These are phyloP conservation scores for Ichthyophonus hoferi DNA, from an alignment of 208 protist species.

Conservation along the genomic window DNA sequence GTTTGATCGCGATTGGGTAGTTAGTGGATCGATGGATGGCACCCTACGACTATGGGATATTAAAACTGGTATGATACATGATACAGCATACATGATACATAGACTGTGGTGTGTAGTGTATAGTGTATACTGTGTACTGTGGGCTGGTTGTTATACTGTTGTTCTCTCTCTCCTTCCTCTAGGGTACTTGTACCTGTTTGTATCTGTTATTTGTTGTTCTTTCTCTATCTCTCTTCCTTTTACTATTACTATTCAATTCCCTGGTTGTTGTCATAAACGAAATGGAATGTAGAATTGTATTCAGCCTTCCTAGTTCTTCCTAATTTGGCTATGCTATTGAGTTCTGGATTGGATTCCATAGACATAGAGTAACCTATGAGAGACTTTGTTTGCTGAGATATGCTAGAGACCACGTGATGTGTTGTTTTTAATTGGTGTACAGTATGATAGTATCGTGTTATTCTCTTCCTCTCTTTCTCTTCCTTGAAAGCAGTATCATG, in stretches of 20 bases:
- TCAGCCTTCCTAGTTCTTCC: neutral
- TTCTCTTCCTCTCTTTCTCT: too few species aligned
- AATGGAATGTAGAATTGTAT: neutral
- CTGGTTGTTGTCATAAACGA: neutral
- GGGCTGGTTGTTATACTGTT: neutral
- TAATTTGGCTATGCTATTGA: neutral
- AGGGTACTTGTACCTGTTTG: neutral
- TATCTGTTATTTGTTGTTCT: neutral
- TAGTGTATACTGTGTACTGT: neutral
- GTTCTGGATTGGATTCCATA: neutral
- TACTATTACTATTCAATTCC: neutral
- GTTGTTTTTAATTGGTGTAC: too few species aligned
- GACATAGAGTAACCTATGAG: neutral
- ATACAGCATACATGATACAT: neutral
- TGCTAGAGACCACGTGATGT: too few species aligned
- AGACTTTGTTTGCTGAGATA: neutral
- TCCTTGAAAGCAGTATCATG: too few species aligned
- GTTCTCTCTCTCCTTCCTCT: neutral
- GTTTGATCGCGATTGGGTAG: constrained; percentile 36
- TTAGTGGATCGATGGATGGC: constrained; percentile 34
- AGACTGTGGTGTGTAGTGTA: neutral
- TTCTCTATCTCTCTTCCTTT: neutral
- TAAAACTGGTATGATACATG: constrained; percentile 1
- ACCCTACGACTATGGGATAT: constrained; percentile 33
- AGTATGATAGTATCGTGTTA: too few species aligned